phyloP scores from a whole-genome alignment of 768 basidiomycete species.

The Pisolithus microcarpus region DNA sequence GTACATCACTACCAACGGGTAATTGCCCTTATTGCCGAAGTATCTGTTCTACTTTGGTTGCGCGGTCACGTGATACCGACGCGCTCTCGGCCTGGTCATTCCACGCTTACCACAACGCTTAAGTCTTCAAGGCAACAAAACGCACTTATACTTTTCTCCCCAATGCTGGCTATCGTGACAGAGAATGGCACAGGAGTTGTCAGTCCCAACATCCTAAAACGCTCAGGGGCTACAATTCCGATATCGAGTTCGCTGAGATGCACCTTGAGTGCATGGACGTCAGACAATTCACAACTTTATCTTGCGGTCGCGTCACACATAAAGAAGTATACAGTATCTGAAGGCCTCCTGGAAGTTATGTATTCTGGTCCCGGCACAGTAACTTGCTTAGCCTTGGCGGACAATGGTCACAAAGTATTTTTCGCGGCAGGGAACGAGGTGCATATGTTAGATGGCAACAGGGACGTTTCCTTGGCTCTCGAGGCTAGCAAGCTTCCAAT shows the following conservation, averaged over 20 bases:
- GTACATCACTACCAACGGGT: too few species aligned
- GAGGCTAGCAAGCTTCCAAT: conserved; percentile 45
- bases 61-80: neutral
- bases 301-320: conserved; percentile 43
- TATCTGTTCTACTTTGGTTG: too few species aligned
- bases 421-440: conserved; percentile 41
- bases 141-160: neutral
- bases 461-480: conserved; percentile 33
- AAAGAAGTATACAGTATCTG: conserved; percentile 45
- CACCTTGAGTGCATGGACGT: conserved; percentile 41
- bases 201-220: conserved; percentile 43
- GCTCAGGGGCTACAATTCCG: conserved; percentile 33
- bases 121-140: neutral
- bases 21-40: too few species aligned
- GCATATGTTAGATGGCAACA: conserved; percentile 43
- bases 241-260: conserved; percentile 28
- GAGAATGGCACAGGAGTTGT: conserved; percentile 41
- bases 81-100: neutral
- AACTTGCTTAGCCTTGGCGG: conserved; percentile 27
- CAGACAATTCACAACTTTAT: conserved; percentile 49
- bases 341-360: conserved; percentile 39
- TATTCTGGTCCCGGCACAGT: conserved; percentile 26
- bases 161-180: conserved; percentile 52
- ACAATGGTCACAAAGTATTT: conserved; percentile 36
- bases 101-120: neutral